Evolutionary conservation across 306 rosid genomes (phyloP), one percentile per base, ranked within the genome.

Genomic region (Vigna radiata): DNA sequence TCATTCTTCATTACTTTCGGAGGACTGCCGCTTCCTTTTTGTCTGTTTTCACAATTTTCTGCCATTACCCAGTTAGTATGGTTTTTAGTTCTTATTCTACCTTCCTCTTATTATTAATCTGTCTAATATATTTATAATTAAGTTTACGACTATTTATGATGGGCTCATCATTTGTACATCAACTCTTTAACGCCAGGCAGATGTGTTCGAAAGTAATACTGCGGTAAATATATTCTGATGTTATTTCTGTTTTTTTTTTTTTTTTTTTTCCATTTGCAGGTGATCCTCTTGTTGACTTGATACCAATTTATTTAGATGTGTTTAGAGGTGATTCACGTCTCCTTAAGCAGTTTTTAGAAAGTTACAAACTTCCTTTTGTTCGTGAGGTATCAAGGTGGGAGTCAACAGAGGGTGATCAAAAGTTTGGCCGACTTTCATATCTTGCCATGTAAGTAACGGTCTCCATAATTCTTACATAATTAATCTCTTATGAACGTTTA

Each of bases 231-330:
- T 56, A 61, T 73, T 77, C 8, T 16, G 7, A 52, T 39, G 31
- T 46, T 55, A 65, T 43, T 60, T 23, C 77, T 79, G 41, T 33
- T 41, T 21, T n/a, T n/a, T n/a, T n/a, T n/a, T n/a, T 59, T 37
- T 36, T 68, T 76, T 56, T 27, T 3, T 53, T 73, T 66, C 36
- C 63, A 72, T 79, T 89, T 85, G 81, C 90, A 95, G 99, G 96
- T 74, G 96, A 90, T 79, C 96, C 94, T 53, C 77, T 92, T 67
- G 80, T 67, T 78, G 97, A 95, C 72, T 72, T 95, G 88, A 90
- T 95, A 88, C 99, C 99, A 11, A 79, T 91, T 79, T 80, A 92
- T 84, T 81, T 95, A 78, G 99, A 95, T 81, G 79, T 95, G 75
- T 92, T 90, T 82, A 92, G 97, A 92, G 97, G 99, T 36, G 91